Evolutionary conservation across 176 grass and related monocot genomes (phyloP).

Genomic region (Chrysopogon serrulatus): DNA sequence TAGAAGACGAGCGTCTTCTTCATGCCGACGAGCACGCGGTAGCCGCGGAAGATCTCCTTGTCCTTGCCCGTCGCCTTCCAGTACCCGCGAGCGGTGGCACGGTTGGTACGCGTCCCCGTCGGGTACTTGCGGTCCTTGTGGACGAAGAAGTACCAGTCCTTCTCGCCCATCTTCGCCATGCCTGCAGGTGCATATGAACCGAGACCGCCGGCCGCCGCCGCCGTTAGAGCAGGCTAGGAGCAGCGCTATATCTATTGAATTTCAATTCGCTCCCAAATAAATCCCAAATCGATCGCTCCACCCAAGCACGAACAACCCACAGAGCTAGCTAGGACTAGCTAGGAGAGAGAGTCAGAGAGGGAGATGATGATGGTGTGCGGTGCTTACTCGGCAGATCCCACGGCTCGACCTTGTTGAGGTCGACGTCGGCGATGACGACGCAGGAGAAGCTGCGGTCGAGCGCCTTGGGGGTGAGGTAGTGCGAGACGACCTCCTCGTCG

Average conservation of each 20-base stretch:
- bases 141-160: constrained; percentile 89
- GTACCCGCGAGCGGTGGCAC: constrained; percentile 69
- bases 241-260: no score
- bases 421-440: constrained; percentile 63
- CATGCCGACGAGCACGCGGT: constrained; percentile 75
- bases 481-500: constrained; percentile 69
- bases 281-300: no score
- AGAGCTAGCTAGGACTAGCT: no score
- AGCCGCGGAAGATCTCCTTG: constrained; percentile 80
- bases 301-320: no score
- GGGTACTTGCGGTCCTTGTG: constrained; percentile 96
- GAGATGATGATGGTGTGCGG: background rate
- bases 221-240: no score
- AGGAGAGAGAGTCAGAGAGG: background rate
- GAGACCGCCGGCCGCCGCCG: no score
- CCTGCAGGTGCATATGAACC: no score
- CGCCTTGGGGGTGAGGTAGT: constrained; percentile 66
- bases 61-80: constrained; percentile 98
- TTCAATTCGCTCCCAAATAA: no score
- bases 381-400: constrained; percentile 78
- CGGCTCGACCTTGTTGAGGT: constrained; percentile 93
- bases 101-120: constrained; percentile 77
- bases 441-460: constrained; percentile 38
- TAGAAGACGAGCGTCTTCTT: constrained; percentile 99
- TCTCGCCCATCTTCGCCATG: constrained; percentile 86